Evolutionary conservation across 345 rosid species (phyloP).

Genomic region (Rhizophora apiculata): DNA sequence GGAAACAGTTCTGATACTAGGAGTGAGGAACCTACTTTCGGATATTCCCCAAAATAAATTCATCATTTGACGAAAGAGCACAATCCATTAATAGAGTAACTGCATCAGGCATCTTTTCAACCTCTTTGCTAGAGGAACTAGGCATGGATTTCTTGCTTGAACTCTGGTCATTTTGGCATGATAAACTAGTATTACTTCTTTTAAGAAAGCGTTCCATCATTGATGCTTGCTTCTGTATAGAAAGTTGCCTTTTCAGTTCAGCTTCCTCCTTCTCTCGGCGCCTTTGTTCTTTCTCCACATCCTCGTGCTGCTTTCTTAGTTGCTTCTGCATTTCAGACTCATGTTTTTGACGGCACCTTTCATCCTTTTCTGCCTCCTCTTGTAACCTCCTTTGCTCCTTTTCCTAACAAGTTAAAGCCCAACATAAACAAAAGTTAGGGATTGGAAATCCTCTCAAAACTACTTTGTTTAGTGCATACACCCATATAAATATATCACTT

Average conservation of each 20-base stretch:
- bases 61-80: constrained; percentile 49
- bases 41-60: constrained; percentile 42
- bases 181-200: constrained; percentile 43
- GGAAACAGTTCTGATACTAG: background rate
- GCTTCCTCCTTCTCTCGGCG: constrained; percentile 74
- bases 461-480: too few species aligned
- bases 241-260: constrained; percentile 54
- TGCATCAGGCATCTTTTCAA: constrained; percentile 36
- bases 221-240: constrained; percentile 80
- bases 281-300: constrained; percentile 63
- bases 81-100: constrained; percentile 52
- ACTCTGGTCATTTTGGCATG: constrained; percentile 30
- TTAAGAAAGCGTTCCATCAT: constrained; percentile 85
- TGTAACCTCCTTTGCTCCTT: constrained; percentile 61
- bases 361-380: constrained; percentile 53
- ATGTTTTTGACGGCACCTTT: constrained; percentile 57
- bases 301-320: constrained; percentile 71
- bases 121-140: constrained; percentile 19
- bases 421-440: background rate
- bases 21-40: constrained; percentile 46
- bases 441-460: too few species aligned
- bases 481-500: too few species aligned
- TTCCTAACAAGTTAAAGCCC: constrained; percentile 43
- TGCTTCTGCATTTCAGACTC: constrained; percentile 60
- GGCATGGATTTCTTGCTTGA: constrained; percentile 25